These are phyloP conservation scores for Stachybotrys chartarum DNA, from an alignment of 2,329 filamentous ascomycete genomes.

Conservation along the genomic window DNA sequence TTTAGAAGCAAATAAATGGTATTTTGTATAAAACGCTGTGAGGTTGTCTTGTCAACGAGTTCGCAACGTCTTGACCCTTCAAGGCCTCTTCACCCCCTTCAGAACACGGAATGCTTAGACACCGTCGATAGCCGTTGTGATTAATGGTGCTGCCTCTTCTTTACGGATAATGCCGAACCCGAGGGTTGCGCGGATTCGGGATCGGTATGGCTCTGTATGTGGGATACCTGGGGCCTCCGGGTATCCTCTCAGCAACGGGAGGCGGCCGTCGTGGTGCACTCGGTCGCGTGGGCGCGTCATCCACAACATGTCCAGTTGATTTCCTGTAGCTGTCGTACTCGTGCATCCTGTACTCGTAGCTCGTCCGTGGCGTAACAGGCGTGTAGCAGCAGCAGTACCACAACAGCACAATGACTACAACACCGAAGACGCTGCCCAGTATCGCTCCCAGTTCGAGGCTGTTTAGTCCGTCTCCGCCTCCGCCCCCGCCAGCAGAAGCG, in stretches of 20 bases:
- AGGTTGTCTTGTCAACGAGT: neutral
- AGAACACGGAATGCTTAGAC: too few species aligned
- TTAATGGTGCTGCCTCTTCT: neutral
- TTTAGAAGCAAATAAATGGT: neutral
- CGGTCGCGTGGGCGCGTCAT: neutral
- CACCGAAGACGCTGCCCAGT: conserved; percentile 28
- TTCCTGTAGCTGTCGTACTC: neutral
- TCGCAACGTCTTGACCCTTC: neutral
- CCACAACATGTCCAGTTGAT: neutral
- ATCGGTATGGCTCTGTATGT: conserved; percentile 26
- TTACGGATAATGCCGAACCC: neutral
- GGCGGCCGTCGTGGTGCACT: conserved; percentile 5
- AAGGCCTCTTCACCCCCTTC: too few species aligned
- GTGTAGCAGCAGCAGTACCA: conserved; percentile 21
- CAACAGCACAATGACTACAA: conserved; percentile 26
- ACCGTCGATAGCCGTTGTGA: too few species aligned
- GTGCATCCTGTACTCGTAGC: neutral
- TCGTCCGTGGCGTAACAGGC: neutral
- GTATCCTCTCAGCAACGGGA: conserved; percentile 17
- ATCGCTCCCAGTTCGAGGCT: conserved; percentile 33
- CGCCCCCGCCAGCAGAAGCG: conserved; percentile 8
- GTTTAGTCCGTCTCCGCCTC: conserved; percentile 17
- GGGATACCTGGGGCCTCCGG: conserved; percentile 23
- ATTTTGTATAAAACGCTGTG: too few species aligned
- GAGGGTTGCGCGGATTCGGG: conserved; percentile 18